A percentile compares a stretch with the other conserved stretches of the same genome.
These are phyloP conservation scores for Coemansia reversa DNA, from an alignment of 192 early-diverging fungal species.

Conservation along the genomic window DNA sequence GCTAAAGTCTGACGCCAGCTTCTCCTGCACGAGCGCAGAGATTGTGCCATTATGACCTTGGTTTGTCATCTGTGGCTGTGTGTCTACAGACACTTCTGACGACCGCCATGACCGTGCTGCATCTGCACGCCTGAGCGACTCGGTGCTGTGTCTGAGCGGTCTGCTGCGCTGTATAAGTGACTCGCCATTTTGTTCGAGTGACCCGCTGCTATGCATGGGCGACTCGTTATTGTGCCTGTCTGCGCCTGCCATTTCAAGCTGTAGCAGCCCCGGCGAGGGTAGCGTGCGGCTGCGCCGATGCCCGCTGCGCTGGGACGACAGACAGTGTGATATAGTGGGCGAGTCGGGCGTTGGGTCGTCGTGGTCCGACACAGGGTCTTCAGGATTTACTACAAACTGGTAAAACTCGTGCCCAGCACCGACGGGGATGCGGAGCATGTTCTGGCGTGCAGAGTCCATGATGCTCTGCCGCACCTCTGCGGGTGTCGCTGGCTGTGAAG, in stretches of 20 bases:
- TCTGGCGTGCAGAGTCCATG: conserved; percentile 30
- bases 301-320: conserved; percentile 16
- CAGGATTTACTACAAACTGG: conserved; percentile 45
- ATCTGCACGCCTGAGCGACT: conserved; percentile 16
- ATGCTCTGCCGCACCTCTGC: conserved; percentile 45
- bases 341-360: conserved; percentile 35
- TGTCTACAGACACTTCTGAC: background rate
- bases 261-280: conserved; percentile 21
- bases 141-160: conserved; percentile 5
- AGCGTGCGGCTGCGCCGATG: conserved; percentile 34
- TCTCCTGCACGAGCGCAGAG: conserved; percentile 36
- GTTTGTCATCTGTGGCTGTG: conserved; percentile 22
- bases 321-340: conserved; percentile 29
- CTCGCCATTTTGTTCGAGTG: background rate
- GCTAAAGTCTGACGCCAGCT: conserved; percentile 39
- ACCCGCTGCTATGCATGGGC: background rate
- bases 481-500: conserved; percentile 51
- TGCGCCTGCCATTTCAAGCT: background rate
- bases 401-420: conserved; percentile 32
- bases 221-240: background rate
- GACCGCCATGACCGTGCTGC: conserved; percentile 22
- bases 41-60: conserved; percentile 47
- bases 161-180: background rate
- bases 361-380: conserved; percentile 42
- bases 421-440: conserved; percentile 29